Evolutionary conservation across 2,329 filamentous ascomycete species (phyloP), one percentile per base, ranked within the genome.

Genomic region (Ceratocystis albifundus): DNA sequence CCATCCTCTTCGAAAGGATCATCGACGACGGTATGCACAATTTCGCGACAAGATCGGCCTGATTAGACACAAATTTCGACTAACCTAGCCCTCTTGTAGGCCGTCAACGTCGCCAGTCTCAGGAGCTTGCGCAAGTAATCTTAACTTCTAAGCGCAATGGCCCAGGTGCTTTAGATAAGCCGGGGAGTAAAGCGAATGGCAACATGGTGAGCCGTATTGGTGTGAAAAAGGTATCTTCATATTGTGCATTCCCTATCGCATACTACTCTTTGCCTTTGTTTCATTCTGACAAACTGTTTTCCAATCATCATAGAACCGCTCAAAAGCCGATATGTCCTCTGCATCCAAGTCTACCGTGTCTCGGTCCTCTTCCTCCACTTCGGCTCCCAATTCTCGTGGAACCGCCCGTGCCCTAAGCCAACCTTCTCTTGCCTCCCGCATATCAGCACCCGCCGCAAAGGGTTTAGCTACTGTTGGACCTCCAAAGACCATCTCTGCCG

Each of bases 61-160:
- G n/a, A 4, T 4, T 10, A 22, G 30, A 12, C 5, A 8, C 44
- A 45, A 25, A 63, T n/a, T 32, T 15, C n/a, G 15, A 50, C 61
- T 55, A n/a, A 61, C 62, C 22, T 36, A 61, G 41, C 12, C 36
- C n/a, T 53, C 30, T 28, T 50, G 50, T 22, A 84, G 84, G 80
- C 69, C 86, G 88, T 69, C 81, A 88, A 74, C 84, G 85, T 73
- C 88, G 88, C 77, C 86, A 85, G 77, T 86, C 88, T 71, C 84
- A 89, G 72, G 80, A 78, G 2, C 82, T 90, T n/a, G 88, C 88
- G 41, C 81, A 88, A 71, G 80, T 83, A 72, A 89, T 92, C 72
- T 86, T 92, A 8, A 10, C 59, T 70, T 83, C 83, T 70, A 78
- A 76, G 69, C 82, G 83, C 72, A 83, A 86, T 70, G 76, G 80